These are phyloP conservation scores for Lithospermum erythrorhizon DNA, from an alignment of 257 asterid genomes.

Conservation along the genomic window DNA sequence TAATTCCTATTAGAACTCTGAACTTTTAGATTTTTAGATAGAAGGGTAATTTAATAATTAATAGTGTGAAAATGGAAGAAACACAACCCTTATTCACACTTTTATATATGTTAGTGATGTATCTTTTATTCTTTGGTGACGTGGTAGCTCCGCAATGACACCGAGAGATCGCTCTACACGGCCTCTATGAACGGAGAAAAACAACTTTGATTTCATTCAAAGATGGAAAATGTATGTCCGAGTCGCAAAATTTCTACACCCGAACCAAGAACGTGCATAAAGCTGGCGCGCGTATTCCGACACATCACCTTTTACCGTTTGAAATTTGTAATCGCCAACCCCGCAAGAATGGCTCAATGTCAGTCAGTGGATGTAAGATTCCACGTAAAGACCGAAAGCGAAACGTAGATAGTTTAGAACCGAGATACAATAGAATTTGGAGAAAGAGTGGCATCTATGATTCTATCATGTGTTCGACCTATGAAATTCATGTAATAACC, in stretches of 20 bases:
- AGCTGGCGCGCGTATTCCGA: background rate
- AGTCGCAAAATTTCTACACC: constrained; percentile 6
- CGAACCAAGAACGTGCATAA: background rate
- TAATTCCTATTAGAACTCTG: no score
- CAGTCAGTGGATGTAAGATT: background rate
- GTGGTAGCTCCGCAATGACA: background rate
- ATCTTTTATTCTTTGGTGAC: no score
- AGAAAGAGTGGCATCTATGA: no score
- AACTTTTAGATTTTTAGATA: no score
- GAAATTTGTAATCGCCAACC: background rate
- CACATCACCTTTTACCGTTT: background rate
- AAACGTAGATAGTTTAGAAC: no score
- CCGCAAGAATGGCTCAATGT: constrained; percentile 5
- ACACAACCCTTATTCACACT: no score
- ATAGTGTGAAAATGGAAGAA: no score
- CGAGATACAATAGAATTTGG: no score
- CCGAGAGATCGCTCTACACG: background rate
- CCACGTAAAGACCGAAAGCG: background rate
- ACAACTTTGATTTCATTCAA: background rate
- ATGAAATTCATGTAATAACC: no score
- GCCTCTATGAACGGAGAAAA: background rate
- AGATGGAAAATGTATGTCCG: background rate
- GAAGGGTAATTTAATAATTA: no score
- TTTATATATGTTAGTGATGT: no score
- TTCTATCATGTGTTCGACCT: no score